Evolutionary conservation across 2,329 filamentous ascomycete species (phyloP).

Genomic region (Diaporthe sp.): DNA sequence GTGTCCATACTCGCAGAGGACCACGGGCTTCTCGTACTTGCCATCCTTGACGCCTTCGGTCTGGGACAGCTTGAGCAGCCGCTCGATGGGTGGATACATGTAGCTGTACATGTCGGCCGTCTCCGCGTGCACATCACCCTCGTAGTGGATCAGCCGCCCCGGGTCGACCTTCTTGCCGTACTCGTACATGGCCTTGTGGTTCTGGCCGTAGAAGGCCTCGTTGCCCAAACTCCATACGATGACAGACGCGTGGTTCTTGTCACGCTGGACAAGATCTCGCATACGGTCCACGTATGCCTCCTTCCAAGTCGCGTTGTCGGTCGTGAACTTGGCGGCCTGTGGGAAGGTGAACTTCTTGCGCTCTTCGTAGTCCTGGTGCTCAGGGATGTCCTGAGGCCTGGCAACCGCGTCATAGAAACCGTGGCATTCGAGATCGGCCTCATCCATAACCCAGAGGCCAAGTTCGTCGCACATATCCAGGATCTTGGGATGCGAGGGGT

Average conservation of each 20-base stretch:
- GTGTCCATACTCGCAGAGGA: constrained; percentile 70
- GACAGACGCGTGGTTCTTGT: constrained; percentile 79
- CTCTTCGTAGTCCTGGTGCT: constrained; percentile 70
- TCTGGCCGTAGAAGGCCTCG: constrained; percentile 78
- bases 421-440: constrained; percentile 66
- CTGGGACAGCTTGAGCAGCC: constrained; percentile 60
- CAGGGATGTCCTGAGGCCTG: constrained; percentile 64
- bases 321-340: constrained; percentile 69
- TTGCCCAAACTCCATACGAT: constrained; percentile 82
- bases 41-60: constrained; percentile 59
- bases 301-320: constrained; percentile 71
- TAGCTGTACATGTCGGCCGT: constrained; percentile 75
- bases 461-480: constrained; percentile 74
- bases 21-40: constrained; percentile 67
- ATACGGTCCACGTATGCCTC: constrained; percentile 77
- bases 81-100: constrained; percentile 72
- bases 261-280: constrained; percentile 72
- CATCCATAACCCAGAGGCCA: constrained; percentile 72
- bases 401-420: constrained; percentile 65
- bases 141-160: constrained; percentile 73
- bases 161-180: constrained; percentile 70
- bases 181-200: constrained; percentile 76
- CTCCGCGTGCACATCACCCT: constrained; percentile 71
- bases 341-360: constrained; percentile 68
- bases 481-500: constrained; percentile 72